Evolutionary conservation across 106 monocot genomes (phyloP), one percentile per base, ranked within the genome.

Genomic region (Dactylorhiza incarnata): DNA sequence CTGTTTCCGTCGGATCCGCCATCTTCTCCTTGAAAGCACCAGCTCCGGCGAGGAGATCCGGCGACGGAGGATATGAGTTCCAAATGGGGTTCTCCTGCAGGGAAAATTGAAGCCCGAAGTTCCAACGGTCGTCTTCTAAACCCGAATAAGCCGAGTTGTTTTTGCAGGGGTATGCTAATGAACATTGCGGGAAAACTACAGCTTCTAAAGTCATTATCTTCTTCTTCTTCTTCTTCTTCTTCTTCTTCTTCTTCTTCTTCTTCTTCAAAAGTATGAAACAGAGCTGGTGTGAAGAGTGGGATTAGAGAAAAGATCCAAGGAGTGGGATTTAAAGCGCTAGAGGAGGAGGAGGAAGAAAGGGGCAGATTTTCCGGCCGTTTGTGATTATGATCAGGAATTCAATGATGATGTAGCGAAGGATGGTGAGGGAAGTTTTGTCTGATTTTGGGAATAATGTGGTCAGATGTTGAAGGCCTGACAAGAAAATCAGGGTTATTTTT

Each of bases 121-220:
- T 43, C 66, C 52, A 45, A 49, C 44, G 48, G 72, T 48, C 20
- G 1, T 5, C 20, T 23, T 72, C 72, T 19, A n/a, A 44, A 5
- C n/a, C 44, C 4, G 49, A 49, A 15, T 29, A 52, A 19, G 19
- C 11, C 13, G 23, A 66, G 4, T 61, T 12, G 19, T 78, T 26
- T 26, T 65, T 29, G 65, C 65, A 26, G 24, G 29, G n/a, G 59
- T 29, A 80, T 67, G 61, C 20, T 48, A 74, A 74, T 26, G 20
- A 67, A 11, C 52, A 49, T 50, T 80, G 73, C 43, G 49, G 66
- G 44, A 74, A 80, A 43, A 80, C 74, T 15, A 74, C 65, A 20
- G 80, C 80, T 45, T 80, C 80, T 53, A 80, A 45, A 74, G 80
- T 67, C 80, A 80, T 80, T 55, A 13, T 47, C 68, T 68, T 43